These are phyloP conservation scores for Coccomyxa sp. DNA, from an alignment of 139 green algal species.

Conservation along the genomic window DNA sequence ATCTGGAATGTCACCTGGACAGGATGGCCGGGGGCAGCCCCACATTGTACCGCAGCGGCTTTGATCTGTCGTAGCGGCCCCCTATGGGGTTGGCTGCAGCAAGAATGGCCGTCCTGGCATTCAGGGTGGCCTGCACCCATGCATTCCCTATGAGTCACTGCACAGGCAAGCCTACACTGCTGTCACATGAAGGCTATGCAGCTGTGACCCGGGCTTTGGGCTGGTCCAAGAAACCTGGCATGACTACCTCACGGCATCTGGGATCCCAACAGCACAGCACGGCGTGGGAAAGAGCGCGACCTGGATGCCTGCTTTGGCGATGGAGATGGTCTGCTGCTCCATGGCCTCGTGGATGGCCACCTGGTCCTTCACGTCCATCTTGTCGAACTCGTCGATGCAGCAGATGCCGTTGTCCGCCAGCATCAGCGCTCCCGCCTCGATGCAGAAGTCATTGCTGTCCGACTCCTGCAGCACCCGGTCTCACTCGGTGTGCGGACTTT, in stretches of 20 bases:
- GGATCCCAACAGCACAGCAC: no score
- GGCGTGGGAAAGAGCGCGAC: constrained; percentile 23
- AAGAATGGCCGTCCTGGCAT: constrained; percentile 91
- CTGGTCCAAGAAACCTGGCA: no score
- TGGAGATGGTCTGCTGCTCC: constrained; percentile 99
- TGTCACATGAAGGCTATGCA: no score
- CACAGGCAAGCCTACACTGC: no score
- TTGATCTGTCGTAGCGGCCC: constrained; percentile 90
- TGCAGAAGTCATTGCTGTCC: constrained; percentile 79
- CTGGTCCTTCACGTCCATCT: constrained; percentile 94
- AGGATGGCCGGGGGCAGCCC: constrained; percentile 86
- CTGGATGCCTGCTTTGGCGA: constrained; percentile 96
- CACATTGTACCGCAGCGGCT: constrained; percentile 89
- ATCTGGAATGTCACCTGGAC: no score
- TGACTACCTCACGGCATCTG: no score
- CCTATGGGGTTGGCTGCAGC: constrained; percentile 91
- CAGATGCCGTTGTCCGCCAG: constrained; percentile 95
- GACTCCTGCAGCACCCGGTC: neutral
- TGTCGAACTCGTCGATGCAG: constrained; percentile 98
- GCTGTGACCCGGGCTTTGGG: no score
- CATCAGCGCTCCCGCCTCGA: constrained; percentile 98
- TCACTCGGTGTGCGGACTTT: no score
- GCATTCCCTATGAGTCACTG: no score
- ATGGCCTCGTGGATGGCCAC: constrained; percentile 93
- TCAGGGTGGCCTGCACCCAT: constrained; percentile 95